Conservation (phyloP, 1,139 yeast genomes). For the Candida sp. region DNA sequence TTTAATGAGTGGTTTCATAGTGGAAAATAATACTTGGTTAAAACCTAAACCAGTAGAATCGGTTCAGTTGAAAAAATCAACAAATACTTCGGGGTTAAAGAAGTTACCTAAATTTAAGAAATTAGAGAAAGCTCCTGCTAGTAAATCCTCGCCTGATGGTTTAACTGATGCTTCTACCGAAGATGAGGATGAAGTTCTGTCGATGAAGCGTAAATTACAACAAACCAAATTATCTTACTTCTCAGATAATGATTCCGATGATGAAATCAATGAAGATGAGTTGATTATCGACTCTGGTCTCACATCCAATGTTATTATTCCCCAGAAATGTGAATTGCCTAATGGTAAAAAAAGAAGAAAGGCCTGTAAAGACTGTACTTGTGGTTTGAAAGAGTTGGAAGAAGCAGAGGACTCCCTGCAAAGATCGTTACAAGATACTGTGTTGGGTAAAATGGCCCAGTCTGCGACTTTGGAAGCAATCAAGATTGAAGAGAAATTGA, state of each 20-base stretch:
- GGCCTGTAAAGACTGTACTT: constrained; percentile 97
- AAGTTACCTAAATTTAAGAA: constrained; percentile 27
- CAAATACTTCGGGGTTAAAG: constrained; percentile 7
- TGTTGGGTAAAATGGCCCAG: constrained; percentile 48
- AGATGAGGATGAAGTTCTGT: constrained; percentile 27
- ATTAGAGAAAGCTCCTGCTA: constrained; percentile 10
- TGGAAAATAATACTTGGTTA: constrained; percentile 37
- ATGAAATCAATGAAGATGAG: constrained; percentile 23
- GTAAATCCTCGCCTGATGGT: constrained; percentile 12
- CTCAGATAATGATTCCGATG: constrained; percentile 45
- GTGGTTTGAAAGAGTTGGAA: constrained; percentile 87
- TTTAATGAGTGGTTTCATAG: constrained; percentile 61
- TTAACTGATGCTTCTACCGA: constrained; percentile 45
- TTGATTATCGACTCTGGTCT: constrained; percentile 35
- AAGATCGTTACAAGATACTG: constrained; percentile 40
- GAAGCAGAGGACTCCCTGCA: constrained; percentile 52
- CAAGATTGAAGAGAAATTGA: constrained; percentile 48
- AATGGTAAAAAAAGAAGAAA: constrained; percentile 68
- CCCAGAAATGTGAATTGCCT: constrained; percentile 47
- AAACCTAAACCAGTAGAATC: constrained; percentile 38
- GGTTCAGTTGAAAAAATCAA: constrained; percentile 24
- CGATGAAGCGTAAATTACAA: constrained; percentile 42
- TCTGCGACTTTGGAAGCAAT: constrained; percentile 54
- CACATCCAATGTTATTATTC: constrained; percentile 37
- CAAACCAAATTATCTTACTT: constrained; percentile 50